Base-by-base conservation (phyloP, 1,139 yeast species). In the Sugiyamaella grinbergsii region DNA sequence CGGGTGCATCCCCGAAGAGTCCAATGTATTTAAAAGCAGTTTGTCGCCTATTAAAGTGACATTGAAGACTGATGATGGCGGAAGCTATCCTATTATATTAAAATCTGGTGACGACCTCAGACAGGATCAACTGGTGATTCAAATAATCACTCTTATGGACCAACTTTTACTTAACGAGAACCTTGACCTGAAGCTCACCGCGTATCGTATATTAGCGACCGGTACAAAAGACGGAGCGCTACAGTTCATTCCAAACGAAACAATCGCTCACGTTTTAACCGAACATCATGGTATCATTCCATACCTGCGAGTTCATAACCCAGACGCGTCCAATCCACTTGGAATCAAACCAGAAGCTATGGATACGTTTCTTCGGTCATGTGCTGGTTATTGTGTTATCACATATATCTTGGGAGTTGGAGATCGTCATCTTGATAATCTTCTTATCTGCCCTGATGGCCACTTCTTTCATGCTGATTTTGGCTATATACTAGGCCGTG, bases 351-450 rank as follows among this genome's bases (percentile, higher is more conserved):
- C 83, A 0, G 79, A 79, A 55, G 85, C 83, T 0, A 89, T 93
- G 96, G 98, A 93, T 59, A 93, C 87, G 57, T 94, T 88, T 69
- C 94, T 94, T 11, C 81, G 91, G 57, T 89, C 97, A 2, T 90
- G 98, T 68, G 98, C 98, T 24, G 98, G 98, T 0, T 93, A 94
- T 66, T 93, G 98, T 74, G 98, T 94, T 2, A 88, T 94, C 32
- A 94, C 98, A 0, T 94, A 94, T 62, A 72, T 94, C 4, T 71
- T 94, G 10, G 98, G 98, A 3, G 97, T 94, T 8, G 99, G 99
- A 16, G 98, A 94, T 69, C 78, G 99, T 50, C 99, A 94, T 71
- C 74, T 94, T 55, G 99, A 94, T 62, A 94, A 94, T 63, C 72
- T 94, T 55, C 74, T 94, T 32, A 74, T 81, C 18, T 74, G 80